Evolutionary conservation across 2,329 filamentous ascomycete species (phyloP).

Genomic region (Colletotrichum caudatum): DNA sequence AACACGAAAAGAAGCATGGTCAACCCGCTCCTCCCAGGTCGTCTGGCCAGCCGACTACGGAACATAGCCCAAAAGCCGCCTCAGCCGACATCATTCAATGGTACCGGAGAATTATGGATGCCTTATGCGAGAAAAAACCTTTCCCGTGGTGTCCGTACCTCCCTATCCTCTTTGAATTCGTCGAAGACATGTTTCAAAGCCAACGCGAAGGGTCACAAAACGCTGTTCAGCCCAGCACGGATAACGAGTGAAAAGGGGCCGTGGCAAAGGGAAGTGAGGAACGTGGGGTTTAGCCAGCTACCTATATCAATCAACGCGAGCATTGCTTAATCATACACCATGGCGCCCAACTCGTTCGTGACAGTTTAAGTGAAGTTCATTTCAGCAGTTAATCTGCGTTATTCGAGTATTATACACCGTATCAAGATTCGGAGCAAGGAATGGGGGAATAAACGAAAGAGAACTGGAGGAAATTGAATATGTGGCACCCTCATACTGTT

Average conservation of each 20-base stretch:
- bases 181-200: neutral
- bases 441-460: neutral
- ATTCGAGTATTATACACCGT: no score
- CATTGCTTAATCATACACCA: constrained; percentile 1
- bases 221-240: neutral
- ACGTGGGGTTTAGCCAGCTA: constrained; percentile 30
- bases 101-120: neutral
- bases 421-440: no score
- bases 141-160: neutral
- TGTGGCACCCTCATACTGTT: neutral
- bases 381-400: no score
- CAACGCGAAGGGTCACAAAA: no score
- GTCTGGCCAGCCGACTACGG: neutral
- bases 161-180: neutral
- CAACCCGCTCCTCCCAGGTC: no score
- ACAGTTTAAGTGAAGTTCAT: no score
- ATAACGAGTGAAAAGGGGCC: neutral
- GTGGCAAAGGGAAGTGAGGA: neutral
- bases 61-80: no score
- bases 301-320: constrained; percentile 7
- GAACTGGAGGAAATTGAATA: neutral
- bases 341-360: neutral
- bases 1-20: no score
- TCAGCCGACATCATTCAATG: neutral
- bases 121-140: neutral